Conservation (phyloP, 176 grass and related monocot genomes). For the Pontederia paniculata region DNA sequence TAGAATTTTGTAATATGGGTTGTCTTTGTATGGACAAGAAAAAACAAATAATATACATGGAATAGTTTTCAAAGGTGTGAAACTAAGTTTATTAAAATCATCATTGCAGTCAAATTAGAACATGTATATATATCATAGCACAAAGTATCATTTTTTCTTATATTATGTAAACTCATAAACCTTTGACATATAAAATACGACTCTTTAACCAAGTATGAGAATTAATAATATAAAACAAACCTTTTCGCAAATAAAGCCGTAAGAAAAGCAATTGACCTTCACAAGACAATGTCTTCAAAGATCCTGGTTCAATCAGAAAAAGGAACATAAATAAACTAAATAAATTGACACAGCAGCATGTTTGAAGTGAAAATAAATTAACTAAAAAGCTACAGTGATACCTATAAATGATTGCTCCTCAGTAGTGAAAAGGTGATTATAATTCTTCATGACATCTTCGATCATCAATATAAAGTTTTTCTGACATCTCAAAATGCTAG, state of each 20-base stretch:
- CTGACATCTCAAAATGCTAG: constrained; percentile 48
- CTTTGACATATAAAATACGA: no score
- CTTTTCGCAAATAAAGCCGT: constrained; percentile 89
- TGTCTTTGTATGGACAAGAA: no score
- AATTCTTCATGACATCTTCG: constrained; percentile 62
- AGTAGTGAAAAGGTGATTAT: constrained; percentile 51
- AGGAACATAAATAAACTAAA: neutral
- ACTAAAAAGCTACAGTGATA: constrained; percentile 16
- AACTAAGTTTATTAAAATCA: no score
- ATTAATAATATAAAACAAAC: constrained; percentile 27
- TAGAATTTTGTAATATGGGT: no score
- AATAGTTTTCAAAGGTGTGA: no score
- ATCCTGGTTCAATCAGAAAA: constrained; percentile 36
- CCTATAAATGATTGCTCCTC: constrained; percentile 74
- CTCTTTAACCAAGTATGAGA: neutral
- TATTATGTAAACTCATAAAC: no score
- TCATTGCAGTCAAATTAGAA: no score
- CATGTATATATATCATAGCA: no score
- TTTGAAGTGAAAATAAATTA: constrained; percentile 8
- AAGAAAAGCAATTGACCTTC: constrained; percentile 80
- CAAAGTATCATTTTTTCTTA: no score
- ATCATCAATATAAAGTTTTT: constrained; percentile 66
- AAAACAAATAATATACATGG: no score
- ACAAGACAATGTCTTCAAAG: constrained; percentile 55
- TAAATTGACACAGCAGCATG: constrained; percentile 3